A percentile compares a stretch with the other conserved stretches of the same genome.
Evolutionary conservation across 2,329 filamentous ascomycete species (phyloP).

Genomic region (Neoscytalidium dimidiatum): DNA sequence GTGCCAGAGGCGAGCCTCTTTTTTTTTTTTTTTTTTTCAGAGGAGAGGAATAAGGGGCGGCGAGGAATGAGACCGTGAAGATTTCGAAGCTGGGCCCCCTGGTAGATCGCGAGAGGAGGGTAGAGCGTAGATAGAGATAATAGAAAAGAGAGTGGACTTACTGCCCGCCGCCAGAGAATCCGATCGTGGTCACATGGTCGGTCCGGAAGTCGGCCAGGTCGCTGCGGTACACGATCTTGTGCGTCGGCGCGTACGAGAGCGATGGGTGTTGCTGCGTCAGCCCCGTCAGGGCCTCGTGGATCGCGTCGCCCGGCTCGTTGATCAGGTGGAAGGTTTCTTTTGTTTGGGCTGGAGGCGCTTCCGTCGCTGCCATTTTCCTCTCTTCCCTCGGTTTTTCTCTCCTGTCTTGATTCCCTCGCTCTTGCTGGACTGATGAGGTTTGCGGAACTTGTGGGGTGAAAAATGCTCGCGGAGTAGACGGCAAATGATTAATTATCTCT

Average conservation of each 20-base stretch:
- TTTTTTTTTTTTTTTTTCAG: not conserved
- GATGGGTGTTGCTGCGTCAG: conserved; percentile 36
- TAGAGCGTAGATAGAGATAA: not conserved
- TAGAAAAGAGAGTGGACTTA: not conserved
- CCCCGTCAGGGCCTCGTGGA: conserved; percentile 38
- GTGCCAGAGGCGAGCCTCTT: too few relatives aligned
- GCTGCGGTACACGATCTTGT: conserved; percentile 39
- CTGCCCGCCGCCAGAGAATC: conserved; percentile 40
- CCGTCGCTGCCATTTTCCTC: not conserved
- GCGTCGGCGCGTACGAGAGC: conserved; percentile 35
- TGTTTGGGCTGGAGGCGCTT: not conserved
- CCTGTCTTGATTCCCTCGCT: not conserved
- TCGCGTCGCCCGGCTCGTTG: conserved; percentile 35
- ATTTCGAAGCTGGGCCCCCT: too few relatives aligned
- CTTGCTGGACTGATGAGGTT: too few relatives aligned
- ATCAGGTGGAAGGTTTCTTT: conserved; percentile 40
- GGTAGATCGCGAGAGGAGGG: not conserved
- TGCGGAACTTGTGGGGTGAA: too few relatives aligned
- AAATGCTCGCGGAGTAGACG: too few relatives aligned
- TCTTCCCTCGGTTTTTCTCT: not conserved
- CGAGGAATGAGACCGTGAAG: not conserved
- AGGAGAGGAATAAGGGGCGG: not conserved
- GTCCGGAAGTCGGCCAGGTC: conserved; percentile 33
- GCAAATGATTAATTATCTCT: too few relatives aligned
- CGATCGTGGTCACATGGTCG: conserved; percentile 37